These are phyloP conservation scores for Lizanozyma gosingica DNA, from an alignment of 1,139 yeast genomes.

Conservation along the genomic window DNA sequence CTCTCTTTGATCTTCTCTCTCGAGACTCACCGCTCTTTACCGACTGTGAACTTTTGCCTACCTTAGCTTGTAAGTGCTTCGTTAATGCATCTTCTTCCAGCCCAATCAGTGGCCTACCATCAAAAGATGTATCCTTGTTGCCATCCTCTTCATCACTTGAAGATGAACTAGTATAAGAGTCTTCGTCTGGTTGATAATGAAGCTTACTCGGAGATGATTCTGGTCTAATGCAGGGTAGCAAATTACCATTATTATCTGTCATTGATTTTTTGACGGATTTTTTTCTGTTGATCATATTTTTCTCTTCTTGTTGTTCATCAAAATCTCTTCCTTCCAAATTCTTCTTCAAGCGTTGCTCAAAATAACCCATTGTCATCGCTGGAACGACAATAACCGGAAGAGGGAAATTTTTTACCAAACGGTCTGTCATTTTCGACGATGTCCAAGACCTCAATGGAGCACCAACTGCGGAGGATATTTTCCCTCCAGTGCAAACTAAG, in stretches of 20 bases:
- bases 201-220: not conserved
- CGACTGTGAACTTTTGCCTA: not conserved
- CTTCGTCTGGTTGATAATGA: not conserved
- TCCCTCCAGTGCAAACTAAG: slow-evolving; percentile 52
- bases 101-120: not conserved
- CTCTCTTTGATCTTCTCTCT: not conserved
- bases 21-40: not conserved
- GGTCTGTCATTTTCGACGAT: slow-evolving; percentile 53
- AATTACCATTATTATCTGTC: slow-evolving; percentile 5
- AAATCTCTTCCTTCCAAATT: slow-evolving; percentile 1
- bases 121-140: not conserved
- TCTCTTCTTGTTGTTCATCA: slow-evolving; percentile 10
- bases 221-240: not conserved
- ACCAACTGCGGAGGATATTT: slow-evolving; percentile 35
- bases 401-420: slow-evolving; percentile 53
- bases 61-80: not conserved
- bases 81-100: not conserved
- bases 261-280: slow-evolving; percentile 9
- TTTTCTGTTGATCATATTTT: not conserved
- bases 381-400: slow-evolving; percentile 67
- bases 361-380: slow-evolving; percentile 48
- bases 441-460: slow-evolving; percentile 55
- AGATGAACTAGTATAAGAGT: not conserved
- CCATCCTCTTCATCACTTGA: not conserved
- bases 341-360: slow-evolving; percentile 31